phyloP scores from a whole-genome alignment of 1,284 basidiomycete species.

The Ganoderma meredithae region DNA sequence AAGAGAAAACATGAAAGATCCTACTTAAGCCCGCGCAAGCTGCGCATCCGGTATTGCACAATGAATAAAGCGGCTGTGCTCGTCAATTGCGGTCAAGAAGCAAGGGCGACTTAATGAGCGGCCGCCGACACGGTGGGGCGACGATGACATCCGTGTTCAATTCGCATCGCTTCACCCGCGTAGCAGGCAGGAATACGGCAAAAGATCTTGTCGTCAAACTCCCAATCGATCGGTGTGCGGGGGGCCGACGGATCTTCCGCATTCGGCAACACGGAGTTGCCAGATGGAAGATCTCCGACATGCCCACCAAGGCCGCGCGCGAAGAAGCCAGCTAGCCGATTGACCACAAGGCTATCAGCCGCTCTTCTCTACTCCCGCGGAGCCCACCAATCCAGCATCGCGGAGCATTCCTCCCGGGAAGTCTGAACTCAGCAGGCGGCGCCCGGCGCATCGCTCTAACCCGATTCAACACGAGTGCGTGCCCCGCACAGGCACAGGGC shows the following conservation, averaged over 20 bases:
- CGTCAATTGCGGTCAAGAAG: slow-evolving; percentile 16
- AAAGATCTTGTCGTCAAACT: slow-evolving; percentile 25
- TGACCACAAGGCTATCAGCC: slow-evolving; percentile 31
- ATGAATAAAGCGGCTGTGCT: slow-evolving; percentile 12
- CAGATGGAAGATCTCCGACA: slow-evolving; percentile 32
- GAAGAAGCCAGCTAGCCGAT: slow-evolving; percentile 19
- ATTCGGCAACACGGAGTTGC: slow-evolving; percentile 24
- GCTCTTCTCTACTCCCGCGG: slow-evolving; percentile 23
- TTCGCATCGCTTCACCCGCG: slow-evolving; percentile 22
- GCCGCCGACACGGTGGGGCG: slow-evolving; percentile 21
- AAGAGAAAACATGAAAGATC: slow-evolving; percentile 10
- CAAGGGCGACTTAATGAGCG: slow-evolving; percentile 17
- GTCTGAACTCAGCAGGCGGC: slow-evolving; percentile 17
- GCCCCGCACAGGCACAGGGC: slow-evolving; percentile 6
- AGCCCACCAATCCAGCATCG: slow-evolving; percentile 22
- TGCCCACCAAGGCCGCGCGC: slow-evolving; percentile 22
- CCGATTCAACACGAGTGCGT: slow-evolving; percentile 15
- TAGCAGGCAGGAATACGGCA: slow-evolving; percentile 21
- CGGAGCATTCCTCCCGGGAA: slow-evolving; percentile 22
- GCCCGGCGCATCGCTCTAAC: slow-evolving; percentile 17
- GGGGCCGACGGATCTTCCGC: slow-evolving; percentile 29
- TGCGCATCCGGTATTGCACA: slow-evolving; percentile 2
- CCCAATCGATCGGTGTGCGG: slow-evolving; percentile 26
- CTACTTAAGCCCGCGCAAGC: not conserved
- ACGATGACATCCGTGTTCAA: slow-evolving; percentile 26